Percentiles rank a stretch among this genome's conserved stretches.
These are phyloP conservation scores for Xanthoparmelia taractica DNA, from an alignment of 495 filamentous ascomycete species.

Conservation along the genomic window DNA sequence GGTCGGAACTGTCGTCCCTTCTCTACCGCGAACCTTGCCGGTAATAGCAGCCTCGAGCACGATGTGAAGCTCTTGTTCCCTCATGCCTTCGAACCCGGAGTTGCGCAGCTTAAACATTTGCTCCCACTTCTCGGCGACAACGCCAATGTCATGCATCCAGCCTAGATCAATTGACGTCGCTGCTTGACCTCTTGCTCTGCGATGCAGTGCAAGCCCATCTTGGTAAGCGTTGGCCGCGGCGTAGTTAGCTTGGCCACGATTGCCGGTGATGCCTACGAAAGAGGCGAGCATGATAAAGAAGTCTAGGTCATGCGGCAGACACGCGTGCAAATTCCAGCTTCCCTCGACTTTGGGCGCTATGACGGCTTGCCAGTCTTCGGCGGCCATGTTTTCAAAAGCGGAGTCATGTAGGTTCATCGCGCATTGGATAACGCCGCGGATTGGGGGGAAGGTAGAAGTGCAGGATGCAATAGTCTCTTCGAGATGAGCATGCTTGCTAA, in stretches of 20 bases:
- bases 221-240: conserved; percentile 36
- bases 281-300: conserved; percentile 38
- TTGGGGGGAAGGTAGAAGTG: conserved; percentile 35
- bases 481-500: conserved; percentile 26
- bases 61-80: conserved; percentile 27
- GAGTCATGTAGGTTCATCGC: conserved; percentile 44
- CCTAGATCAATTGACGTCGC: conserved; percentile 37
- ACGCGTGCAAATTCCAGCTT: conserved; percentile 35
- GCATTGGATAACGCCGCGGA: conserved; percentile 48
- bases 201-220: conserved; percentile 40
- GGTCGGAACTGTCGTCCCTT: conserved; percentile 2
- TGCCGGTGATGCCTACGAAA: conserved; percentile 26
- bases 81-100: conserved; percentile 4
- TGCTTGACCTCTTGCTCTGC: conserved; percentile 28
- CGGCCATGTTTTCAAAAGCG: conserved; percentile 49
- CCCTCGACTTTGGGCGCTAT: conserved; percentile 50
- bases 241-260: conserved; percentile 40
- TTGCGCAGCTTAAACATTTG: not conserved
- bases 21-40: conserved; percentile 17
- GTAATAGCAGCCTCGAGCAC: conserved; percentile 9
- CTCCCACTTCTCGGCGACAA: conserved; percentile 26
- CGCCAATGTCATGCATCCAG: conserved; percentile 37
- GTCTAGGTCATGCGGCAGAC: conserved; percentile 30
- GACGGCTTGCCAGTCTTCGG: conserved; percentile 41
- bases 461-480: conserved; percentile 20